phyloP scores from a whole-genome alignment of 148 eudicot species.

The Polygonum aviculare region DNA sequence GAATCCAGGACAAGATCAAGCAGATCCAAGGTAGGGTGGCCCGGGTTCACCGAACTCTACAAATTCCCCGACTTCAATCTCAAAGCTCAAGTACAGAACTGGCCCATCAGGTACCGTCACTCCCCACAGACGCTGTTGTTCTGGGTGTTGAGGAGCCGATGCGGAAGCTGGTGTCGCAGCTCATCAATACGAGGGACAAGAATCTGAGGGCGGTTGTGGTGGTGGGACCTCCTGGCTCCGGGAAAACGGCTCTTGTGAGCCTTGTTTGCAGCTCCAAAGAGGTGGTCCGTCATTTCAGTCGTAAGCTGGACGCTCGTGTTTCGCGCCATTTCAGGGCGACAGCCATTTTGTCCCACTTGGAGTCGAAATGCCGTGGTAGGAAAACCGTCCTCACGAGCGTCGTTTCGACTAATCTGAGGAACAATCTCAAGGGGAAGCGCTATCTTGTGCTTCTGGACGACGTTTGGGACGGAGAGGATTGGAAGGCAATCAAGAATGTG shows the following conservation, averaged over 20 bases:
- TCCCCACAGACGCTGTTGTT: not conserved
- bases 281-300: not conserved
- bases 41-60: not conserved
- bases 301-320: not conserved
- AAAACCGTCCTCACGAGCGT: not conserved
- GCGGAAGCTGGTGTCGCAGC: not conserved
- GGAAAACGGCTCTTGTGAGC: not conserved
- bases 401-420: not conserved
- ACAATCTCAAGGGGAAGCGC: not conserved
- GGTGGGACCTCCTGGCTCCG: not conserved
- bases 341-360: not conserved
- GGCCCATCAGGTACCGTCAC: not conserved
- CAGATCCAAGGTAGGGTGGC: not conserved
- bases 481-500: not conserved
- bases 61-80: no score
- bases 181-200: not conserved
- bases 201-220: not conserved
- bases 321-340: not conserved
- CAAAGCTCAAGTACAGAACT: not conserved
- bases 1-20: not conserved
- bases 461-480: not conserved
- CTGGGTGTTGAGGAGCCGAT: not conserved
- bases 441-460: not conserved
- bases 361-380: not conserved
- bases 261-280: not conserved